Evolutionary conservation across 2,329 filamentous ascomycete species (phyloP), one percentile per base, ranked within the genome.

Genomic region (Cryphonectria japonica): DNA sequence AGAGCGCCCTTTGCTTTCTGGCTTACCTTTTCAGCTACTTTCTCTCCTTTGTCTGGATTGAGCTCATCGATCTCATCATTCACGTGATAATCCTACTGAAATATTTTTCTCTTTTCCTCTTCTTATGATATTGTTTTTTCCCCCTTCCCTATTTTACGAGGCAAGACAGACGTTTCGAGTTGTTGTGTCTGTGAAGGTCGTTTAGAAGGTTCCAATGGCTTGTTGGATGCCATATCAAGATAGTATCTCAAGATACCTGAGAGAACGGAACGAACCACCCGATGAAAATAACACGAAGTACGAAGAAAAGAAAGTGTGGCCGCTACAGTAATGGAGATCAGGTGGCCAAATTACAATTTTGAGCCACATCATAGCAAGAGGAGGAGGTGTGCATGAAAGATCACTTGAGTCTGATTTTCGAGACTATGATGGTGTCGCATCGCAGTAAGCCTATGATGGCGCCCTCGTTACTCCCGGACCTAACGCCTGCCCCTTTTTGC

Each of bases 401-500:
- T 34, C 54, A 59, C 5, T 32, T 59, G 32, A 5, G 34, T 43
- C 39, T 26, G 16, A 50, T 14, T 70, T 46, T 52, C 57, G 29
- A 64, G 62, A 32, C 46, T 69, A 67, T 62, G 26, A 66, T 67
- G 70, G 63, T 69, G 29, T 43, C 64, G 50, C 34, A 37, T 34
- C 64, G 50, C 34, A 37, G 62, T 66, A 41, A 62, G 41, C 50
- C 62, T 52, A 14, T 66, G 61, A 60, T 54, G 22, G 32, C 59
- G 64, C 41, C 46, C 46, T 68, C 61, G 60, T 16, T 68, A 52
- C 62, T 59, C 61, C 41, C 69, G 29, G 68, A 71, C 14, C 46
- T 50, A 72, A 72, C 71, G 71, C 71, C 71, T 66, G 29, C 60
- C 57, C 66, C 32, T 57, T 62, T 50, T 66, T 66, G 43, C 63